These are phyloP conservation scores for Lentinus tigrinus DNA, from an alignment of 768 basidiomycete species.

Conservation along the genomic window DNA sequence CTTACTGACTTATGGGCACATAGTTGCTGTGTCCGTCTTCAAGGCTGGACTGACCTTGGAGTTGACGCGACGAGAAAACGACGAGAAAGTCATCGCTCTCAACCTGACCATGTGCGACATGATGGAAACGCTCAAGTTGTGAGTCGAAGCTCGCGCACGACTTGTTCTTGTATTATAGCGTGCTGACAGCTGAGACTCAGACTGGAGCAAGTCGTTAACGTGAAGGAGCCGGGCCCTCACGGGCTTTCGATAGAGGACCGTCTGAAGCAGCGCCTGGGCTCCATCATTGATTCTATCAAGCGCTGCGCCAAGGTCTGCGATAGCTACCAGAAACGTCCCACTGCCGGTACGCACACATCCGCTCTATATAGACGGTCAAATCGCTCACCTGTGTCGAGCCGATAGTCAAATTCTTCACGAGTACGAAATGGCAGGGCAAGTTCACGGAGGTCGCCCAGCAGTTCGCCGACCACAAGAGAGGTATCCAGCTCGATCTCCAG, in stretches of 20 bases:
- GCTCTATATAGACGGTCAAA: not conserved
- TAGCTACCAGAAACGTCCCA: constrained; percentile 30
- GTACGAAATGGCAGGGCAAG: constrained; percentile 27
- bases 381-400: not conserved
- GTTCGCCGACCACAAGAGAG: constrained; percentile 24
- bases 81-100: constrained; percentile 45
- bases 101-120: constrained; percentile 51
- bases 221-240: constrained; percentile 28
- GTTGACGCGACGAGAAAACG: constrained; percentile 47
- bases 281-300: constrained; percentile 30
- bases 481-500: constrained; percentile 28
- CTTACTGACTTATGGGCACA: not conserved
- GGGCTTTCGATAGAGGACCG: constrained; percentile 34
- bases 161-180: too few species aligned
- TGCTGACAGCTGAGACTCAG: constrained; percentile 14
- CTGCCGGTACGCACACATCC: constrained; percentile 15
- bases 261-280: constrained; percentile 28
- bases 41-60: constrained; percentile 47
- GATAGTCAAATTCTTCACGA: constrained; percentile 26
- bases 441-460: constrained; percentile 15
- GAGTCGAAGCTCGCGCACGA: not conserved
- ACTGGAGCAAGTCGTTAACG: constrained; percentile 31
- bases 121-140: constrained; percentile 48
- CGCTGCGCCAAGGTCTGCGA: constrained; percentile 32
- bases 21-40: constrained; percentile 53